phyloP scores from a whole-genome alignment of 1,284 basidiomycete species.

The Tranzscheliella williamsii region DNA sequence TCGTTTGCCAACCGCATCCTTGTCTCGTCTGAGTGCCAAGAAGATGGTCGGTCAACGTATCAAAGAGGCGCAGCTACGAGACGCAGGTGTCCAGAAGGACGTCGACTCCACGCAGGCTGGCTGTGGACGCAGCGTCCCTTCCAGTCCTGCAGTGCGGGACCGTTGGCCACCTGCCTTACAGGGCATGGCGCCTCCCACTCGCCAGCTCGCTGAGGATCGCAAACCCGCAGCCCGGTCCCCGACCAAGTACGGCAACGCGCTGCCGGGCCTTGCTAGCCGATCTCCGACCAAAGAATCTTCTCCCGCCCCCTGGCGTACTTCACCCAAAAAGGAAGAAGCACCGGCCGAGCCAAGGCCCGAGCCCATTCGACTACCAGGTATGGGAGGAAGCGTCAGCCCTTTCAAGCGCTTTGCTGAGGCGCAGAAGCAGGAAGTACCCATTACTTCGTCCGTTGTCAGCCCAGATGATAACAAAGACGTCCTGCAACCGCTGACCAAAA shows the following conservation, averaged over 20 bases:
- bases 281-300: slow-evolving; percentile 19
- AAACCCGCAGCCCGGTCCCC: slow-evolving; percentile 28
- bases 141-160: slow-evolving; percentile 31
- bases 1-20: slow-evolving; percentile 31
- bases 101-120: slow-evolving; percentile 16
- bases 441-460: background rate
- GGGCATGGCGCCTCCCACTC: slow-evolving; percentile 10
- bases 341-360: slow-evolving; percentile 19
- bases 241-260: slow-evolving; percentile 36
- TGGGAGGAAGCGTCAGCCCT: slow-evolving; percentile 29
- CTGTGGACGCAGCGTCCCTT: slow-evolving; percentile 18
- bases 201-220: slow-evolving; percentile 12
- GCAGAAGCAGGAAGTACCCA: background rate
- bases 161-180: slow-evolving; percentile 29
- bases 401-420: slow-evolving; percentile 20
- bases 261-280: slow-evolving; percentile 31
- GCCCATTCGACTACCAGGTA: slow-evolving; percentile 38
- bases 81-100: slow-evolving; percentile 25
- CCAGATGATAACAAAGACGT: background rate
- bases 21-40: slow-evolving; percentile 47
- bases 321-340: slow-evolving; percentile 13
- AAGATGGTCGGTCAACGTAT: slow-evolving; percentile 53
- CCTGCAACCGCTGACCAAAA: slow-evolving; percentile 4
- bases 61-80: slow-evolving; percentile 48
- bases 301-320: slow-evolving; percentile 3